Evolutionary conservation across 768 basidiomycete species (phyloP).

Genomic region (Sistotremastrum niveocremeum): DNA sequence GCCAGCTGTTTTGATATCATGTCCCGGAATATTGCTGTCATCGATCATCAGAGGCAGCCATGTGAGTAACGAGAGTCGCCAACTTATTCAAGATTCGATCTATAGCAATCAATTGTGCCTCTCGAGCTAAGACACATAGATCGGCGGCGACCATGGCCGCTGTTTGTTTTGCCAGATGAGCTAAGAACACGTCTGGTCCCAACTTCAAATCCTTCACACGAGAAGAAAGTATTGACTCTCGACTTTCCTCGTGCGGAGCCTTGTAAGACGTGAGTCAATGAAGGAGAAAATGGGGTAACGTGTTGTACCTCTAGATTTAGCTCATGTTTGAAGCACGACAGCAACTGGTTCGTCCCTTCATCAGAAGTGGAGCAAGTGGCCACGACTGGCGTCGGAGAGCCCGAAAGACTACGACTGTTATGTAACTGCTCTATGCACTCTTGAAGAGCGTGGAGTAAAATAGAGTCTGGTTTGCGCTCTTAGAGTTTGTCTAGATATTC

Average conservation of each 20-base stretch:
- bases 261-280: slow-evolving; percentile 16
- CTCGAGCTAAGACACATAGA: slow-evolving; percentile 51
- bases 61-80: slow-evolving; percentile 5
- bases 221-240: slow-evolving; percentile 43
- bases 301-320: slow-evolving; percentile 51
- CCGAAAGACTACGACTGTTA: slow-evolving; percentile 41
- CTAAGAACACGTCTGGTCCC: slow-evolving; percentile 69
- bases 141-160: slow-evolving; percentile 83
- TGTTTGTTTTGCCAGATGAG: slow-evolving; percentile 65
- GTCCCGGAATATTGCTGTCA: not conserved
- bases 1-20: slow-evolving; percentile 20
- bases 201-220: slow-evolving; percentile 29
- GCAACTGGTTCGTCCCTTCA: slow-evolving; percentile 46
- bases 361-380: slow-evolving; percentile 59
- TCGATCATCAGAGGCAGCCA: not conserved
- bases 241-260: slow-evolving; percentile 72
- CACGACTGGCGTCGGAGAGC: slow-evolving; percentile 62
- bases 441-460: slow-evolving; percentile 40
- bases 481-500: not conserved
- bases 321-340: slow-evolving; percentile 78
- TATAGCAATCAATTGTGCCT: slow-evolving; percentile 39
- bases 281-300: not conserved
- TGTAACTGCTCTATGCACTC: slow-evolving; percentile 50
- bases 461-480: slow-evolving; percentile 31
- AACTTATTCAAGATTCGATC: slow-evolving; percentile 5